Base-by-base conservation (phyloP, 1,139 yeast genomes). In the Nematodospora anomalae region DNA sequence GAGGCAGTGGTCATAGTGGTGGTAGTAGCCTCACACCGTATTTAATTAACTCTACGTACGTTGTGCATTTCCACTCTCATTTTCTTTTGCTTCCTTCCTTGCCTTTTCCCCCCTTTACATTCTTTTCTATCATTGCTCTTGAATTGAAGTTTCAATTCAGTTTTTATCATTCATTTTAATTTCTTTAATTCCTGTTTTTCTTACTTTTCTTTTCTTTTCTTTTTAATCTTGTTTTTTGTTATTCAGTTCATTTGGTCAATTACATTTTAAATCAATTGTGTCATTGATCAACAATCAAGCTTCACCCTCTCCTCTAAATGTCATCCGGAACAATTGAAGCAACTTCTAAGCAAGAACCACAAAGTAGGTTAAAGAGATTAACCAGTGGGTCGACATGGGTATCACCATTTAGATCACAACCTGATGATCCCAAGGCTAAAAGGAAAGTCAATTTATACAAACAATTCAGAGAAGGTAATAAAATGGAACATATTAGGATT, bases 371-470 rank as follows among this genome's bases (percentile, higher is more conserved):
- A 52, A 69, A 68, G 52, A 57, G 66, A 49, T 62, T 67, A 56
- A 54, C 73, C 13, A 48, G 63, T 25, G 57, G 64, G 30, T 57
- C 62, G 16, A 53, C 61, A 5, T 76, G 80, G 80, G 67, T 71
- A 9, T 74, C 80, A 5, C 80, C 80, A 6, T 76, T 76, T 45
- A 68, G 81, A 55, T 52, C 57, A 22, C 46, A 56, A 25, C 38
- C 51, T 14, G 40, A 38, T 41, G 37, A 28, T 15, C 37, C 30
- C n/a, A 38, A 28, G n/a, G 25, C 37, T 11, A 46, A 33, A 37
- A 40, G 36, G 31, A 60, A 58, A 29, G 33, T 35, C 18, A 45
- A 63, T 46, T 57, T 62, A 37, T 57, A 60, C 43, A 53, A 61
- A 43, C 62, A 70, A 43, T 63, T 65, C 45, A 59, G 60, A 45